Evolutionary conservation across 805 yeast genomes (phyloP).

Genomic region (Suhomyces emberorum): DNA sequence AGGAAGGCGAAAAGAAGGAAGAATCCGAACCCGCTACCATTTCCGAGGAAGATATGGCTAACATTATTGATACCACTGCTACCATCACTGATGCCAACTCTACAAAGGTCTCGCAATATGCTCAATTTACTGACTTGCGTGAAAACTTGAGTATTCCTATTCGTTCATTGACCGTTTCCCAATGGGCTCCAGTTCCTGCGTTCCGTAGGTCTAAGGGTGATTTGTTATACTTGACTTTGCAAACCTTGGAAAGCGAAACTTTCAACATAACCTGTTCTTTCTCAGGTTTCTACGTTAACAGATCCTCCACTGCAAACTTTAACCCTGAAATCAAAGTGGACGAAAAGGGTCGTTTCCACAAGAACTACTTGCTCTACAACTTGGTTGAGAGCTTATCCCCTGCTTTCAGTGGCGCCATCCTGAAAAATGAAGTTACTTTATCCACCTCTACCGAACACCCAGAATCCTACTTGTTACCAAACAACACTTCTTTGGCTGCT

Average conservation of each 20-base stretch:
- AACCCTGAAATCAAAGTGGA: slow-evolving; percentile 56
- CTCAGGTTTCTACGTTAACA: slow-evolving; percentile 77
- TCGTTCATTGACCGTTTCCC: slow-evolving; percentile 55
- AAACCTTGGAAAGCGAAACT: slow-evolving; percentile 78
- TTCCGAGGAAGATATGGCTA: slow-evolving; percentile 10
- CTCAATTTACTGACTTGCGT: slow-evolving; percentile 28
- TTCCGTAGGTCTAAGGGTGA: slow-evolving; percentile 67
- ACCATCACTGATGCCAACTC: slow-evolving; percentile 10
- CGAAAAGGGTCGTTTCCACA: slow-evolving; percentile 31
- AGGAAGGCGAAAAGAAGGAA: slow-evolving; percentile 8
- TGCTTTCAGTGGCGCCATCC: slow-evolving; percentile 50
- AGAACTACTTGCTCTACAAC: slow-evolving; percentile 53
- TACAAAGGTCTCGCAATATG: slow-evolving; percentile 10
- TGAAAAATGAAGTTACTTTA: slow-evolving; percentile 47
- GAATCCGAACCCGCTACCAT: slow-evolving; percentile 20
- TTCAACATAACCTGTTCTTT: slow-evolving; percentile 75
- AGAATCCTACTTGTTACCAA: slow-evolving; percentile 59
- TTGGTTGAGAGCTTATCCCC: slow-evolving; percentile 68
- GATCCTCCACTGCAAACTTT: slow-evolving; percentile 62
- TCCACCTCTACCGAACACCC: slow-evolving; percentile 40
- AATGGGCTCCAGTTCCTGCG: slow-evolving; percentile 84
- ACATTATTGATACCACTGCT: slow-evolving; percentile 8
- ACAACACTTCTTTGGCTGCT: slow-evolving; percentile 54
- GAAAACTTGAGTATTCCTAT: slow-evolving; percentile 47
- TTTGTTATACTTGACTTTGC: slow-evolving; percentile 67